phyloP scores from a whole-genome alignment of 768 basidiomycete genomes.

The Tylopilus plumbeoviolaceoides region DNA sequence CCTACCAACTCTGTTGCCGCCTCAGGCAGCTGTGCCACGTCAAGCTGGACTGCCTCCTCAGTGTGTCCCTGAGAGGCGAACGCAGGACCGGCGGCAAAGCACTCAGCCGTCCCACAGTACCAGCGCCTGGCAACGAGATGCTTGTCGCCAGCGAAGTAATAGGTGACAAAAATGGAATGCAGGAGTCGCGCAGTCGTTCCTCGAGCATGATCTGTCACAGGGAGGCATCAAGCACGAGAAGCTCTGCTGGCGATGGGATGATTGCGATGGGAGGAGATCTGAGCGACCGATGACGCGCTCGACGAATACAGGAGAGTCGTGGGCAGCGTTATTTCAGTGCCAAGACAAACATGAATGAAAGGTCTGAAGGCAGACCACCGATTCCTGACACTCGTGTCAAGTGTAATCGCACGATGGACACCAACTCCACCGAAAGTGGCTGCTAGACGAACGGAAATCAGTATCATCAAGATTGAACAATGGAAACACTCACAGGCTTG shows the following conservation, averaged over 20 bases:
- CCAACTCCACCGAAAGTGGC: no score
- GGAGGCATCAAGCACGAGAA: constrained; percentile 65
- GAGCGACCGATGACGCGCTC: constrained; percentile 30
- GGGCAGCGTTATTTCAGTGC: constrained; percentile 33
- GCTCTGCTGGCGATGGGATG: constrained; percentile 37
- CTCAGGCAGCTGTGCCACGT: no score
- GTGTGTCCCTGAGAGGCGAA: no score
- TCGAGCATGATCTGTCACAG: constrained; percentile 53
- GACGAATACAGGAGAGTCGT: constrained; percentile 35
- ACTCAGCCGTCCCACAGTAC: no score
- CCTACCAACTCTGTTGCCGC: no score
- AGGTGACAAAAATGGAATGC: constrained; percentile 24
- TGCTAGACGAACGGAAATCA: no score
- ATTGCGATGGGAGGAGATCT: constrained; percentile 27
- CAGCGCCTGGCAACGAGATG: no score
- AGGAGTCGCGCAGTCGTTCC: constrained; percentile 21
- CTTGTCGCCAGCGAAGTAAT: constrained; percentile 33
- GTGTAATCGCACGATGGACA: no score
- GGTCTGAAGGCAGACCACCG: constrained; percentile 35
- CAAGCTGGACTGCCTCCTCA: no score
- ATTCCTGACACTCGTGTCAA: no score
- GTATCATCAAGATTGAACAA: no score
- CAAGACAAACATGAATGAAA: constrained; percentile 55
- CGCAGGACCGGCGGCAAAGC: no score
- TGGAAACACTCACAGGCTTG: constrained; percentile 43